Base-by-base conservation (phyloP, 2,329 filamentous ascomycete species). In the Talaromyces funiculosus region DNA sequence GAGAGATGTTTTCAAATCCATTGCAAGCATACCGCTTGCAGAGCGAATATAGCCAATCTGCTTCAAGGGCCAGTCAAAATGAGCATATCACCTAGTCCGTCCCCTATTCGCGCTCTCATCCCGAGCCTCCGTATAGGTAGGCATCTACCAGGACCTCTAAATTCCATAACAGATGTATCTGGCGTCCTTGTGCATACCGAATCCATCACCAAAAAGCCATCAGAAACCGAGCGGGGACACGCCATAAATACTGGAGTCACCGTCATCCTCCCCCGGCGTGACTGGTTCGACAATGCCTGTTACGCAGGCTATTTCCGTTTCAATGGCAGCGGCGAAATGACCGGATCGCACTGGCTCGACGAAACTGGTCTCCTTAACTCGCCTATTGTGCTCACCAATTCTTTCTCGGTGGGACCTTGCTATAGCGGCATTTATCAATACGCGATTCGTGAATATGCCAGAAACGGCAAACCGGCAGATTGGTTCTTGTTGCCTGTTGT, bases 221-320 rank as follows among this genome's bases (percentile, higher is more conserved):
- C 53, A 5, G 59, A 56, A 26, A 61, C 59, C 26, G 24, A 53
- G 12, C 57, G 57, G 16, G 35, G 40, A 3, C 59, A 57, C 9
- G 53, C 53, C 7, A 51, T 61, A 43, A 61, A 61, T 31, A 61
- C 59, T 7, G 59, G 59, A 10, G 53, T 61, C n/a, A 61, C 59
- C 16, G 35, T 40, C 6, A 57, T 61, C 8, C 59, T 61, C 12
- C 59, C 59, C 4, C 59, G 59, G 20, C 53, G 59, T 4, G 53
- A 61, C 35, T 61, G 59, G 59, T 61, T 61, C 35, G n/a, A 61
- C 16, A 38, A 57, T 29, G 59, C 31, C 16, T 56, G 59, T 33
- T 61, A 61, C n/a, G 59, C 59, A 14, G 53, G 59, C 2, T 61
- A 61, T n/a, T 61, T 61, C 14, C 59, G 59, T 3, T 61, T 61